Conservation (phyloP, 768 basidiomycete genomes). For the Pleurotus pulmonarius region DNA sequence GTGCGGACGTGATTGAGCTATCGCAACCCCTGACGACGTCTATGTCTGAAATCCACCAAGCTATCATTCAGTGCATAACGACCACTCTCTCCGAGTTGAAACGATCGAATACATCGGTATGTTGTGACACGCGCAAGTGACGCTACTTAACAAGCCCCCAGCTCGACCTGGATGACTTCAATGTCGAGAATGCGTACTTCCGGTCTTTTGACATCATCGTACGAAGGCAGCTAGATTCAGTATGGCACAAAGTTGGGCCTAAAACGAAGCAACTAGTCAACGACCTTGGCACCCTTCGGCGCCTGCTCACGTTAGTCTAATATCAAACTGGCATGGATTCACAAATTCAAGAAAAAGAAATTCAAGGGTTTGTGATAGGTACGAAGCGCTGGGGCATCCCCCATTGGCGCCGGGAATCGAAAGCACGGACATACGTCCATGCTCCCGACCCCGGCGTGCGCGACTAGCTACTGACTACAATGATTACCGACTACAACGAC, state of each 20-base stretch:
- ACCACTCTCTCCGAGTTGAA: slow-evolving; percentile 87
- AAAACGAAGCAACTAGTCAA: slow-evolving; percentile 88
- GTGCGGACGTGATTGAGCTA: slow-evolving; percentile 90
- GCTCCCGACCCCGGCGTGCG: no score
- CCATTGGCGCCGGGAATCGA: no score
- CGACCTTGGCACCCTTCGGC: slow-evolving; percentile 82
- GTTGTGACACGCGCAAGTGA: slow-evolving; percentile 24
- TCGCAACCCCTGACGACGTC: slow-evolving; percentile 79
- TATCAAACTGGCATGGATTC: neutral
- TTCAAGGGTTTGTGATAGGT: no score
- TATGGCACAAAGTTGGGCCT: slow-evolving; percentile 96
- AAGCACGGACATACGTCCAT: no score
- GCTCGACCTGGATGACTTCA: slow-evolving; percentile 93
- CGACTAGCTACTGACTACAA: no score
- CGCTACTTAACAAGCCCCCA: slow-evolving; percentile 23
- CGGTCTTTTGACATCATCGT: slow-evolving; percentile 88
- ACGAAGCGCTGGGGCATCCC: no score
- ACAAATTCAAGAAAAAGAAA: no score
- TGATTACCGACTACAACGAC: no score
- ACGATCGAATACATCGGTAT: slow-evolving; percentile 68
- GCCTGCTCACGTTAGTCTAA: slow-evolving; percentile 66
- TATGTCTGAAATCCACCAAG: slow-evolving; percentile 91
- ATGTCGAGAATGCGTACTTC: slow-evolving; percentile 91
- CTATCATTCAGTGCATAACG: slow-evolving; percentile 92
- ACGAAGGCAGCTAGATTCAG: slow-evolving; percentile 82